phyloP scores from a whole-genome alignment of 805 yeast species.

The Lachancea nothofagi region DNA sequence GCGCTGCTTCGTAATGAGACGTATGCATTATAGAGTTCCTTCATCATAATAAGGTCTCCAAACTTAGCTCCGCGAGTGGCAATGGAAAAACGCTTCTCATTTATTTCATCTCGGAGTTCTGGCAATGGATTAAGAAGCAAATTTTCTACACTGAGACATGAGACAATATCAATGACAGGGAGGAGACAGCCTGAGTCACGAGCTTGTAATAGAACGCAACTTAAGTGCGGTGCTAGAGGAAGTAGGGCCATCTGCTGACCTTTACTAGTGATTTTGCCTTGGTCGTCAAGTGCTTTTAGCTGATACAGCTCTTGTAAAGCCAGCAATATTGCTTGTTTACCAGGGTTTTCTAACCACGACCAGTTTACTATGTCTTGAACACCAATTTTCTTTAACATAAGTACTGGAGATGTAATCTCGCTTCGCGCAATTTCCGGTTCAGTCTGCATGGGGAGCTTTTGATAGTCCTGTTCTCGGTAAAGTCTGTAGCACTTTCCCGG shows the following conservation, averaged over 20 bases:
- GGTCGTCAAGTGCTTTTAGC: slow-evolving; percentile 70
- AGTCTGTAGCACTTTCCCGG: slow-evolving; percentile 85
- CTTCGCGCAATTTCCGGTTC: slow-evolving; percentile 90
- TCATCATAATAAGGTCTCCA: slow-evolving; percentile 82
- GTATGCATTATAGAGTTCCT: slow-evolving; percentile 65
- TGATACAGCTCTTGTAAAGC: slow-evolving; percentile 76
- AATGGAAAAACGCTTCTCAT: slow-evolving; percentile 61
- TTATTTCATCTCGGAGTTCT: slow-evolving; percentile 78
- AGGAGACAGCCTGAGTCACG: slow-evolving; percentile 47
- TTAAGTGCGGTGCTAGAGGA: slow-evolving; percentile 88
- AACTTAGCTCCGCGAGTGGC: slow-evolving; percentile 64
- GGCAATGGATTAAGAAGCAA: slow-evolving; percentile 72
- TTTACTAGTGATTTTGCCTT: slow-evolving; percentile 67
- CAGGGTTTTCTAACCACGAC: slow-evolving; percentile 93
- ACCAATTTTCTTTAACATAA: slow-evolving; percentile 77
- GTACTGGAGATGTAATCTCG: slow-evolving; percentile 76
- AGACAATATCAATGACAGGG: slow-evolving; percentile 79
- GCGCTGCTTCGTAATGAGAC: slow-evolving; percentile 38
- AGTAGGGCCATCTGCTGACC: slow-evolving; percentile 86
- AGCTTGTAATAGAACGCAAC: slow-evolving; percentile 78
- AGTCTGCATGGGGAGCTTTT: slow-evolving; percentile 63
- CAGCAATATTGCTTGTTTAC: slow-evolving; percentile 63
- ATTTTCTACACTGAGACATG: slow-evolving; percentile 91
- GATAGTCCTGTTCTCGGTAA: slow-evolving; percentile 68
- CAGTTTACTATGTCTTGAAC: slow-evolving; percentile 79